Percentiles rank a stretch among this genome's conserved stretches.
Evolutionary conservation across 2,329 filamentous ascomycete genomes (phyloP).

Genomic region (Shiraia bambusicola): DNA sequence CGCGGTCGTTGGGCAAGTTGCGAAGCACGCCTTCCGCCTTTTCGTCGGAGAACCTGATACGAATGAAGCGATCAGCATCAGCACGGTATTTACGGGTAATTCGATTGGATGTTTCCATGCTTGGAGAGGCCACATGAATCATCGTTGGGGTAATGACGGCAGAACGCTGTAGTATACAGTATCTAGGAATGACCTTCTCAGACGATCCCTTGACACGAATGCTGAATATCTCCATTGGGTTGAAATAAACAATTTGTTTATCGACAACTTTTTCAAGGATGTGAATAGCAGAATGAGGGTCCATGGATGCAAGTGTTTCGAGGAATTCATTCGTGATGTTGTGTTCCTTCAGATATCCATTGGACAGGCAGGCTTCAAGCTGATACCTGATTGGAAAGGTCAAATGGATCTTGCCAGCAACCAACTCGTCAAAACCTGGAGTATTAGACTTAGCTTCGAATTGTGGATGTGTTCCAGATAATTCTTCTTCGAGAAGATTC

Average conservation of each 20-base stretch:
- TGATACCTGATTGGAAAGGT: slow-evolving; percentile 79
- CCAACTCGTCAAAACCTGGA: slow-evolving; percentile 33
- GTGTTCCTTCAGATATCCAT: slow-evolving; percentile 73
- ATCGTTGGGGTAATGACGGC: slow-evolving; percentile 82
- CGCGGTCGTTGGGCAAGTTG: slow-evolving; percentile 33
- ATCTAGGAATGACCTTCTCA: slow-evolving; percentile 59
- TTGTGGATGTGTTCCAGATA: slow-evolving; percentile 26
- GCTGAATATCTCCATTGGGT: slow-evolving; percentile 74
- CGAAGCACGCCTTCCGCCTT: slow-evolving; percentile 50
- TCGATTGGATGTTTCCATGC: slow-evolving; percentile 83
- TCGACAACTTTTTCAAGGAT: slow-evolving; percentile 75
- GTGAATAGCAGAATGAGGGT: slow-evolving; percentile 58
- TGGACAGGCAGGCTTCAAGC: slow-evolving; percentile 89
- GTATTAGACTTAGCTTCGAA: slow-evolving; percentile 7
- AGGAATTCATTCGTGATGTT: slow-evolving; percentile 70
- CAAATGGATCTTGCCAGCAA: slow-evolving; percentile 27
- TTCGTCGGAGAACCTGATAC: slow-evolving; percentile 89
- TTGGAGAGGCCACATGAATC: slow-evolving; percentile 74
- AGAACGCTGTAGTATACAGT: slow-evolving; percentile 75
- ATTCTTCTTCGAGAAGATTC: slow-evolving; percentile 34
- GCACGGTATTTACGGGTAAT: slow-evolving; percentile 72
- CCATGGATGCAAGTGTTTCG: slow-evolving; percentile 56
- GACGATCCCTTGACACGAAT: slow-evolving; percentile 35
- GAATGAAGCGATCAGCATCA: slow-evolving; percentile 76
- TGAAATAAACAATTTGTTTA: slow-evolving; percentile 59